A percentile compares a stretch with the other conserved stretches of the same genome.
phyloP scores from a whole-genome alignment of 169 alveolate species.

The Plasmodium knowlesi region DNA sequence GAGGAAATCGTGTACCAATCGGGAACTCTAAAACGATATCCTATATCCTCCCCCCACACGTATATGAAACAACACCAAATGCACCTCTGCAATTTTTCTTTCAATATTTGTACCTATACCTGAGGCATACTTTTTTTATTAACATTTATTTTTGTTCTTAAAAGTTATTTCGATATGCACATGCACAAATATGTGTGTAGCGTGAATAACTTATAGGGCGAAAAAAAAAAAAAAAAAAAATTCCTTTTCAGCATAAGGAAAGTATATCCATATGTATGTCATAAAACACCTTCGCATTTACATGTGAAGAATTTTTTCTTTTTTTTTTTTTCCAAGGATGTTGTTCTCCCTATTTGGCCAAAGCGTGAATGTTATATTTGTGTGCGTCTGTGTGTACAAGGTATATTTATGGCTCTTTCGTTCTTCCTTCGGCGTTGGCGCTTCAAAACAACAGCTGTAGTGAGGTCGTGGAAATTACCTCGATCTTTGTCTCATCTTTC shows the following conservation, averaged over 20 bases:
- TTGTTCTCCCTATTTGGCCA: not conserved
- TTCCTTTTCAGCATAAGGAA: not conserved
- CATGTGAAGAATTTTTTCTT: not conserved
- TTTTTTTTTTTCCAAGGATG: not conserved
- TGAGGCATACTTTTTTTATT: slow-evolving; percentile 8
- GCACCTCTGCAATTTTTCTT: not conserved
- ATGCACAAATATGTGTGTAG: slow-evolving; percentile 3
- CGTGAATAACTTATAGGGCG: not conserved
- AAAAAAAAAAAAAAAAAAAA: not conserved
- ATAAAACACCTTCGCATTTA: not conserved
- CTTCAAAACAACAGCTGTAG: not conserved
- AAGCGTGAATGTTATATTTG: not conserved
- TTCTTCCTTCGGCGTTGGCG: not conserved
- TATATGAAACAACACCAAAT: not conserved
- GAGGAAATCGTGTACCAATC: not conserved
- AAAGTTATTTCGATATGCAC: slow-evolving; percentile 18
- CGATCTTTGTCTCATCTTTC: slow-evolving; percentile 94
- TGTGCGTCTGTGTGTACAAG: not conserved
- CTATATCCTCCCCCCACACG: not conserved
- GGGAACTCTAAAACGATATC: not conserved
- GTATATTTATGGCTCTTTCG: not conserved
- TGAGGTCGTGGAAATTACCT: slow-evolving; percentile 76
- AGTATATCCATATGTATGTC: not conserved
- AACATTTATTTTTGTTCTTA: not conserved
- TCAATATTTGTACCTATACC: not conserved